Conservation (phyloP, 148 eudicot genomes). For the Camellia sinensis region DNA sequence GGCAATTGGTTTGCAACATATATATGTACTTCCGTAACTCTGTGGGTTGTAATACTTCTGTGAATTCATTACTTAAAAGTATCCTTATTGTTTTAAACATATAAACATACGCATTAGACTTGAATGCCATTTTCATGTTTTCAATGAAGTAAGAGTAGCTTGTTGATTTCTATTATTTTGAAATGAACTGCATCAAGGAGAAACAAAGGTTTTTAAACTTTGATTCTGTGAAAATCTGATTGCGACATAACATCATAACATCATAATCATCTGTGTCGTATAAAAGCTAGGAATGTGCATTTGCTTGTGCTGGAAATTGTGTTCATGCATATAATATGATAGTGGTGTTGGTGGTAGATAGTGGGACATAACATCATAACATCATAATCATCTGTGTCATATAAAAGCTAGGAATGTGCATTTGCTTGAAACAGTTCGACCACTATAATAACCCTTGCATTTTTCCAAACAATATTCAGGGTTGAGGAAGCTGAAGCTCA, state of each 20-base stretch:
- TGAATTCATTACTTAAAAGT: not conserved
- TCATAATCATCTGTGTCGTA: not conserved
- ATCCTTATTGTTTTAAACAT: not conserved
- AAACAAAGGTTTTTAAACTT: not conserved
- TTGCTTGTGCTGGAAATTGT: no score
- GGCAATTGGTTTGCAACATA: not conserved
- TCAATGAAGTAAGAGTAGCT: not conserved
- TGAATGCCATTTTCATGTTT: not conserved
- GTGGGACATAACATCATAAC: not conserved
- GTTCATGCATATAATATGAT: no score
- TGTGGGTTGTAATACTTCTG: not conserved
- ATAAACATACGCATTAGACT: not conserved
- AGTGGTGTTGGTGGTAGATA: no score
- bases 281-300: no score
- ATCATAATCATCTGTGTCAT: not conserved
- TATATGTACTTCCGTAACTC: not conserved
- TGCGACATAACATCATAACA: not conserved
- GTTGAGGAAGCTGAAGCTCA: constrained; percentile 97
- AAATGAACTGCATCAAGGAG: not conserved
- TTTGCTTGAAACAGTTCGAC: no score
- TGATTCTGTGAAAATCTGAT: not conserved
- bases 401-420: not conserved
- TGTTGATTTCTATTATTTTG: not conserved
- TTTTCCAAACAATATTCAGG: constrained; percentile 38
- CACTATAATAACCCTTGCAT: not conserved